phyloP scores from a whole-genome alignment of 176 grass and related monocot genomes.

The Juncus effusus region DNA sequence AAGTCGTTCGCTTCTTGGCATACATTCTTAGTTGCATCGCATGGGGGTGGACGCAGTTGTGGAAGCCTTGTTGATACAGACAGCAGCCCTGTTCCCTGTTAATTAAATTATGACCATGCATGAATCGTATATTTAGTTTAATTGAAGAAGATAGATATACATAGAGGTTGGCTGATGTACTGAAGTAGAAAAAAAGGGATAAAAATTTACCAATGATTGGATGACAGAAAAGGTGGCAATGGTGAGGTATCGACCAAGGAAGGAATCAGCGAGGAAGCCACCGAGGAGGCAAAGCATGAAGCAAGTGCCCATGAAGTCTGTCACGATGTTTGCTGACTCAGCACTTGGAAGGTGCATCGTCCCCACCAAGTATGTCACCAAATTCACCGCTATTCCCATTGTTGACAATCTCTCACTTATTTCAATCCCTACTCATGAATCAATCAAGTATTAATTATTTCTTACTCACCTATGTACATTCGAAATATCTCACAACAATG shows the following conservation, averaged over 20 bases:
- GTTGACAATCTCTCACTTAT: conserved; percentile 81
- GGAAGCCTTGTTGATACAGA: conserved; percentile 43
- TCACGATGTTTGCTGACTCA: conserved; percentile 69
- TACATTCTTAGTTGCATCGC: not conserved
- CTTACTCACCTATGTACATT: not conserved
- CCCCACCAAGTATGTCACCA: conserved; percentile 65
- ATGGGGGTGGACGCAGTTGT: conserved; percentile 63
- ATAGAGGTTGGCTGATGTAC: not conserved
- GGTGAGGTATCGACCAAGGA: conserved; percentile 85
- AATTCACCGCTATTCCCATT: conserved; percentile 89
- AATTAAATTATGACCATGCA: not conserved
- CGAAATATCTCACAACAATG: not conserved
- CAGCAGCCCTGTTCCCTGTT: conserved; percentile 61
- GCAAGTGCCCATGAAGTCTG: conserved; percentile 89
- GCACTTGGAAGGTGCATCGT: conserved; percentile 90
- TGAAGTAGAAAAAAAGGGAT: not conserved
- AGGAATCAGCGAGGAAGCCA: conserved; percentile 88
- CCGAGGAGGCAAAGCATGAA: conserved; percentile 88
- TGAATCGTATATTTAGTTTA: not conserved
- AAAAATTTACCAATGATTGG: conserved; percentile 44
- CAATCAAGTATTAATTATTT: not conserved
- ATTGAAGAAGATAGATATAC: not conserved
- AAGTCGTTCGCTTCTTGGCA: conserved; percentile 46
- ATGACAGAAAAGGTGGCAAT: conserved; percentile 68
- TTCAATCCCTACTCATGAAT: conserved; percentile 46